Evolutionary conservation across 1,284 basidiomycete genomes (phyloP).

Genomic region (Apiotrichum gamsii): DNA sequence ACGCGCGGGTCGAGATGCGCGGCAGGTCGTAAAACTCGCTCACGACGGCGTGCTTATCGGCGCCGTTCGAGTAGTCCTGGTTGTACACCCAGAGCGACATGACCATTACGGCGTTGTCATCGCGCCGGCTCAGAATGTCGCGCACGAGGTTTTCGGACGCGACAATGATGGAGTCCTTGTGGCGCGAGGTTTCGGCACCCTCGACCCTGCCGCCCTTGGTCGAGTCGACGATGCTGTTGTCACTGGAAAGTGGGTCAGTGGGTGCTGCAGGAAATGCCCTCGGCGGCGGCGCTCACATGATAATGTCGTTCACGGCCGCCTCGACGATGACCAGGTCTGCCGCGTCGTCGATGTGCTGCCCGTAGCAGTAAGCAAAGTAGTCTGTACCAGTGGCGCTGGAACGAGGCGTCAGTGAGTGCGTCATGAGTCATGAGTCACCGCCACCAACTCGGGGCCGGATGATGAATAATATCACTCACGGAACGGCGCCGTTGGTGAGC

Average conservation of each 20-base stretch:
- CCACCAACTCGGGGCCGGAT: too few species aligned
- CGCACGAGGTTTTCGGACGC: too few species aligned
- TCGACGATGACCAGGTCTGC: conserved; percentile 7
- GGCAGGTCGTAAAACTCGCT: conserved; percentile 5
- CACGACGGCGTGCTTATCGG: conserved; percentile 1
- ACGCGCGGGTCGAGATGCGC: conserved; percentile 4
- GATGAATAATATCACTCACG: background rate
- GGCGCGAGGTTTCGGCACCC: too few species aligned
- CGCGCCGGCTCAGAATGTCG: background rate
- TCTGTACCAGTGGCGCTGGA: background rate
- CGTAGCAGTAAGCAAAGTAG: conserved; percentile 6
- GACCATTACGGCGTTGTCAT: background rate
- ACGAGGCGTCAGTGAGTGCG: background rate
- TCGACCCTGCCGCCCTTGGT: too few species aligned
- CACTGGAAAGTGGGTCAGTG: too few species aligned
- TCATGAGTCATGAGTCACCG: too few species aligned
- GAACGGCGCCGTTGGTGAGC: conserved; percentile 1
- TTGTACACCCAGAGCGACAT: background rate
- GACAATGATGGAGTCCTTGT: too few species aligned
- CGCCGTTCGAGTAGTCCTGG: conserved; percentile 1
- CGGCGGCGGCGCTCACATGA: too few species aligned
- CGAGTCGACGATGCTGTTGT: too few species aligned
- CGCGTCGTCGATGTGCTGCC: background rate
- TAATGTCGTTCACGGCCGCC: conserved; percentile 5
- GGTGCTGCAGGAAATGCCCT: too few species aligned